Percentiles rank a stretch among this genome's conserved stretches.
These are phyloP conservation scores for Talaromyces verruculosus DNA, from an alignment of 2,329 filamentous ascomycete species.

Conservation along the genomic window DNA sequence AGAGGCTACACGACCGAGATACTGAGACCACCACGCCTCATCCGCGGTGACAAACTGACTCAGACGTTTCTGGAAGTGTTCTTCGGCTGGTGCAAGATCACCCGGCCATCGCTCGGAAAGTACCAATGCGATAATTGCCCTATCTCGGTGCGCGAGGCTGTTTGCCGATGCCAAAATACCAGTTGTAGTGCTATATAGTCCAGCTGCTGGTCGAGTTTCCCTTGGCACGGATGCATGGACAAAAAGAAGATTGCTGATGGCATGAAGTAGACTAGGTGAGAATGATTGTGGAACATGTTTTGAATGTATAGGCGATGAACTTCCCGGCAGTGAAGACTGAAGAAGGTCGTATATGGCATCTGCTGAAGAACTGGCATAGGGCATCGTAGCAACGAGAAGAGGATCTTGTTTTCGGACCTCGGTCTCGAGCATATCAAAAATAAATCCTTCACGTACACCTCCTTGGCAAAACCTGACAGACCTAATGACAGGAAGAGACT, in stretches of 20 bases:
- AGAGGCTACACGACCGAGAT: conserved; percentile 60
- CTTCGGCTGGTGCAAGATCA: conserved; percentile 59
- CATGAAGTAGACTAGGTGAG: conserved; percentile 50
- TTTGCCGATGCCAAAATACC: conserved; percentile 67
- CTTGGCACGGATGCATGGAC: conserved; percentile 53
- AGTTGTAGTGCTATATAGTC: conserved; percentile 70
- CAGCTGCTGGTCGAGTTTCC: conserved; percentile 62
- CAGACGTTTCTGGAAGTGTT: conserved; percentile 55
- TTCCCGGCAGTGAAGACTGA: conserved; percentile 47
- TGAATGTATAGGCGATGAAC: conserved; percentile 24
- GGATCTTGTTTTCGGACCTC: conserved; percentile 65
- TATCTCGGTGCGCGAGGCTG: conserved; percentile 69
- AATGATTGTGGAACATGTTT: conserved; percentile 44
- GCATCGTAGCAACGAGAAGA: conserved; percentile 60
- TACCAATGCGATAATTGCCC: conserved; percentile 69
- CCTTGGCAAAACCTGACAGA: conserved; percentile 82
- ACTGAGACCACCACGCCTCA: conserved; percentile 65
- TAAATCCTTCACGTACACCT: conserved; percentile 78
- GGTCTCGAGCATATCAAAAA: conserved; percentile 68
- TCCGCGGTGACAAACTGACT: conserved; percentile 54
- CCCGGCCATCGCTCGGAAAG: conserved; percentile 74
- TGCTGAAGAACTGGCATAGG: conserved; percentile 53
- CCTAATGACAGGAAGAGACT: conserved; percentile 68
- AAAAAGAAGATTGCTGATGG: conserved; percentile 62
- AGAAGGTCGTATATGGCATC: conserved; percentile 52